Percentiles rank a stretch among this genome's conserved stretches.
These are phyloP conservation scores for Apiotrichum brassicae DNA, from an alignment of 1,284 basidiomycete species.

Conservation along the genomic window DNA sequence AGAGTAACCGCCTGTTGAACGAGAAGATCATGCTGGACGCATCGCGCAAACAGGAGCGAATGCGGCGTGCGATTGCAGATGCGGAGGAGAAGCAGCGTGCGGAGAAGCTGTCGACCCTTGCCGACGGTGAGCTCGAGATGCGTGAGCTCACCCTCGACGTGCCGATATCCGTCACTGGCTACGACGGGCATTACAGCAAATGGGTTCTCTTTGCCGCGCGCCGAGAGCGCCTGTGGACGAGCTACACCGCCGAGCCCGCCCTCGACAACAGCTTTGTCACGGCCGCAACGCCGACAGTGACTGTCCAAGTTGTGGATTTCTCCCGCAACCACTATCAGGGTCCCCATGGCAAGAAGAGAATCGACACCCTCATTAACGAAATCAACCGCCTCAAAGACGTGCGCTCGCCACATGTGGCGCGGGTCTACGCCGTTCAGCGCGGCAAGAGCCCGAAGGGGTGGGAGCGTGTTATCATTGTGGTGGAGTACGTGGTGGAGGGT, in stretches of 20 bases:
- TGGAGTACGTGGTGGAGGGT: conserved; percentile 34
- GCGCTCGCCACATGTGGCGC: conserved; percentile 28
- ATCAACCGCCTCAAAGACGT: conserved; percentile 29
- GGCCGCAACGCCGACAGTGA: conserved; percentile 40
- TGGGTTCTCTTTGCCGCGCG: conserved; percentile 42
- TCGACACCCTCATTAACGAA: conserved; percentile 37
- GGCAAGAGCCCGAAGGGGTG: conserved; percentile 40
- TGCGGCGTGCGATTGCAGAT: conserved; percentile 5
- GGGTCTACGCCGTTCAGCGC: conserved; percentile 36
- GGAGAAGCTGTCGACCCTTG: conserved; percentile 27
- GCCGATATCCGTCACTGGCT: conserved; percentile 29
- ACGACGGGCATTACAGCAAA: conserved; percentile 28
- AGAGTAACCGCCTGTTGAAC: conserved; percentile 32
- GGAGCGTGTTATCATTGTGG: conserved; percentile 39
- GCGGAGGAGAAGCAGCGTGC: conserved; percentile 20
- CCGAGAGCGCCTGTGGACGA: conserved; percentile 40
- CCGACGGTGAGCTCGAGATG: conserved; percentile 37
- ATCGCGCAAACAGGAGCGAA: conserved; percentile 29
- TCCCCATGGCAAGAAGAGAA: conserved; percentile 32
- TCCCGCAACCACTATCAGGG: conserved; percentile 37
- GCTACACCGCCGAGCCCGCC: conserved; percentile 40
- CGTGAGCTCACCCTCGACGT: conserved; percentile 32
- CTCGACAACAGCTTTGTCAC: conserved; percentile 49
- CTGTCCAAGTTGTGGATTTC: conserved; percentile 45
- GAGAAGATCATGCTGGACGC: conserved; percentile 39